Evolutionary conservation across 2,329 filamentous ascomycete species (phyloP), one percentile per base, ranked within the genome.

Genomic region (Ophiostoma novo-ulmi): DNA sequence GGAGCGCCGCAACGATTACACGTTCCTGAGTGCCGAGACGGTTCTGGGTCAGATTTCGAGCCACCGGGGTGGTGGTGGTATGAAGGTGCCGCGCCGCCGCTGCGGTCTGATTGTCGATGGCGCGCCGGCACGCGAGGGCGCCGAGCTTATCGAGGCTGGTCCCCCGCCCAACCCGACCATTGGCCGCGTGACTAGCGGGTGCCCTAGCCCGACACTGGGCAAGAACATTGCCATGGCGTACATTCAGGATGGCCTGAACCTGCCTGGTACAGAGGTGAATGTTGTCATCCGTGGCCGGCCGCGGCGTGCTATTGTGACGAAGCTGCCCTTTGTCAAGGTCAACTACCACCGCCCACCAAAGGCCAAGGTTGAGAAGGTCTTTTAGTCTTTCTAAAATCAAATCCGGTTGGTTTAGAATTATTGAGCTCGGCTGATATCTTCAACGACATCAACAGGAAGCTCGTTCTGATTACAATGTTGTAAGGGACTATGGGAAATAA

Each of bases 171-270:
- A 48, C 63, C 41, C 35, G 31, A 17, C 68, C 5, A 58, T 98
- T 70, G 95, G 95, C 17, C 85, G 83, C 48, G 85, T 99, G 73
- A 99, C 95, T 5, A 97, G 92, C 75, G 95, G 95, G 20, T 92
- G 93, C 74, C 95, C 95, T 0, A 94, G 91, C 77, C 95, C 95
- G 2, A 92, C 90, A 0, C 82, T 97, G 67, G 89, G 89, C 74
- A 91, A 91, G 83, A 97, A 98, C 80, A 94, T 99, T 73, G 93
- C 94, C 71, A 99, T 99, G 95, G 95, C 90, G 0, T 97, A 97
- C 78, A 84, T 97, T 77, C 88, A 88, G 80, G 88, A 91, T 73
- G 92, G 92, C 0, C 81, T 89, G 78, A 92, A 97, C 79, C 96
- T 96, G 85, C 84, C 87, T 41, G 93, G 93, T 13, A 97, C 93